These are phyloP conservation scores for Umbelopsis vinacea DNA, from an alignment of 192 early-diverging fungal species.

Conservation along the genomic window DNA sequence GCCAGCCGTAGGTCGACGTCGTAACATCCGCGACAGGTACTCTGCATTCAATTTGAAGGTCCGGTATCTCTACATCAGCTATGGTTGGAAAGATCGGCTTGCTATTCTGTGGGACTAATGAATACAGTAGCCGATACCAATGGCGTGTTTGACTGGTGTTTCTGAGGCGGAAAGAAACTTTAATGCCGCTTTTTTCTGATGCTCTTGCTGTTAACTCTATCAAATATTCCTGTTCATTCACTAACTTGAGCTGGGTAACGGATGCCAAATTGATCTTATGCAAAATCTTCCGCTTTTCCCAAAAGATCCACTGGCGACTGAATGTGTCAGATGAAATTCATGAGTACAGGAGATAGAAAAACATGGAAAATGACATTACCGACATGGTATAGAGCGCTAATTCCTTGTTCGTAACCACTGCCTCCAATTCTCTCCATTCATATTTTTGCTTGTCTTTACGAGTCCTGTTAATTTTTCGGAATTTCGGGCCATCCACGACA, in stretches of 20 bases:
- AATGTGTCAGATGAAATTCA: too few species aligned
- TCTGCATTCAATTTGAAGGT: background rate
- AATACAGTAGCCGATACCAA: conserved; percentile 1
- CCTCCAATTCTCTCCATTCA: conserved; percentile 7
- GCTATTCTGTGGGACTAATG: background rate
- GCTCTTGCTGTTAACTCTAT: background rate
- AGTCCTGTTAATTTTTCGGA: background rate
- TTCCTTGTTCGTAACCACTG: background rate
- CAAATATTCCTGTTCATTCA: background rate
- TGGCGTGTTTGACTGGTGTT: background rate
- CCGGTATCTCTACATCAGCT: background rate
- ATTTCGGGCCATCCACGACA: background rate
- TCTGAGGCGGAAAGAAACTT: background rate
- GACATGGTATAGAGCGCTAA: conserved; percentile 8
- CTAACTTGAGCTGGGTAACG: background rate
- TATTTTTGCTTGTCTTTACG: background rate
- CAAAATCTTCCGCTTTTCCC: background rate
- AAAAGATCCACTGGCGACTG: background rate
- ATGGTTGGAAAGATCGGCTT: background rate
- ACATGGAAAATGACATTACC: background rate
- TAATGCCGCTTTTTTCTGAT: background rate
- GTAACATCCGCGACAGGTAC: background rate
- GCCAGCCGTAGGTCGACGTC: background rate
- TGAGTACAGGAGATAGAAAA: too few species aligned
- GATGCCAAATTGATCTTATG: background rate